These are phyloP conservation scores for Aphanocladium album DNA, from an alignment of 2,329 filamentous ascomycete species.

Conservation along the genomic window DNA sequence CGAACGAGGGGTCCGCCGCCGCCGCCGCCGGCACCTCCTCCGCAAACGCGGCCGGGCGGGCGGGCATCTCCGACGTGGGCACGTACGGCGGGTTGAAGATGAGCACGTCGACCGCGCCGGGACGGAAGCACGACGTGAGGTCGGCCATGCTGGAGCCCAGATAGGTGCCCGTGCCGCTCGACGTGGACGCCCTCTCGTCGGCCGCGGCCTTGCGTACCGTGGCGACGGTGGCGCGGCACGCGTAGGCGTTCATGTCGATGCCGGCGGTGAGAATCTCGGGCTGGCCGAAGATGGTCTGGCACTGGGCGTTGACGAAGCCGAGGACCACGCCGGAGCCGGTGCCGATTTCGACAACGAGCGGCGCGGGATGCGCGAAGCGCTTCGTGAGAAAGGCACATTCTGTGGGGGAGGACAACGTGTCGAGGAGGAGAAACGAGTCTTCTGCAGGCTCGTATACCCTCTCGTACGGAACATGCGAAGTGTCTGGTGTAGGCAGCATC, in stretches of 20 bases:
- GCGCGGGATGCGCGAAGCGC: constrained; percentile 52
- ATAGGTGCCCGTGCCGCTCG: constrained; percentile 43
- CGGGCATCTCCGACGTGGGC: constrained; percentile 71
- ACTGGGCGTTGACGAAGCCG: constrained; percentile 77
- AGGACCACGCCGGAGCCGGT: constrained; percentile 93
- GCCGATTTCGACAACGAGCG: constrained; percentile 78
- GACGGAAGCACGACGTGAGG: constrained; percentile 57
- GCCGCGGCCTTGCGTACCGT: constrained; percentile 54
- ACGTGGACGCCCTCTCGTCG: constrained; percentile 21
- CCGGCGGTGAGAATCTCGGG: constrained; percentile 65
- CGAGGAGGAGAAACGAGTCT: constrained; percentile 89
- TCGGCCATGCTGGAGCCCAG: constrained; percentile 67
- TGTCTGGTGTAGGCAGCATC: constrained; percentile 93
- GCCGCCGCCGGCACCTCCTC: constrained; percentile 22
- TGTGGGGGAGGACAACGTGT: constrained; percentile 71
- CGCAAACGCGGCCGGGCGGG: constrained; percentile 31
- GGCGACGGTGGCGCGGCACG: constrained; percentile 67
- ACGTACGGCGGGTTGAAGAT: constrained; percentile 98
- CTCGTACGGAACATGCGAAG: constrained; percentile 82
- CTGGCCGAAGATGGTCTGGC: constrained; percentile 66
- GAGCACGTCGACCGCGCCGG: constrained; percentile 66
- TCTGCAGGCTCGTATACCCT: constrained; percentile 93
- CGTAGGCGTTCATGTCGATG: constrained; percentile 80
- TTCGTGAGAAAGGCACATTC: constrained; percentile 65
- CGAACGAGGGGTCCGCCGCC: constrained; percentile 49